Base-by-base conservation (phyloP, 768 basidiomycete genomes). In the Macrolepiota albuminosa region DNA sequence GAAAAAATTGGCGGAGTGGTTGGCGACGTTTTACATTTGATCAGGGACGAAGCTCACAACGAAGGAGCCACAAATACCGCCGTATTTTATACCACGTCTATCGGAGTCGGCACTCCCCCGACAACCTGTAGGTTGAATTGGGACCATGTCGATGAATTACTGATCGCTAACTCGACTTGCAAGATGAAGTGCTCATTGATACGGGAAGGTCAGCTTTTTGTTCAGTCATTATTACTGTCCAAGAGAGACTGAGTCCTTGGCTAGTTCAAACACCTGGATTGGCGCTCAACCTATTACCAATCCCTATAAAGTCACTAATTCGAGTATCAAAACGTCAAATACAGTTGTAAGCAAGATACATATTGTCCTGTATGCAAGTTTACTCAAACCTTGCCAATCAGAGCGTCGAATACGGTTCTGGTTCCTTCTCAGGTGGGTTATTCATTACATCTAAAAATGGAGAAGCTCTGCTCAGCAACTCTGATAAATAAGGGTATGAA, bases 231-330 rank as follows among this genome's bases (percentile, higher is more conserved):
- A 50, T 4, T 16, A 39, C 18, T 4, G 18, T 47, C 10, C 36
- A 47, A 37, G 8, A 6, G 24, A 24, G 21, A 34, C 16, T 57
- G 4, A 39, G 29, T 34, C 5, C 21, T n/a, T 16, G 2, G 3
- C 39, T 36, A 85, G 84, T 69, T 86, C 87, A 11, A 88, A 87
- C 72, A 88, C 85, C 36, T 89, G 87, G 86, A 73, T 89, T 49
- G 86, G 87, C 18, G 84, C 86, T 31, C 63, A 34, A 13, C 71
- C 67, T 31, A 3, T 67, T 31, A 3, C 18, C 18, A 42, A 42
- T 18, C 14, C 70, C 0, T 89, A 85, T 66, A 67, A 67, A 21
- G 59, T 61, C 60, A 87, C 87, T 5, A 73, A 73, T 52, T 81
- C 84, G 24, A 85, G 82, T 56, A 66, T 40, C 7, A 56, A 75